A percentile compares a stretch with the other conserved stretches of the same genome.
phyloP scores from a whole-genome alignment of 345 rosid genomes.

The Rhizophora mangle region DNA sequence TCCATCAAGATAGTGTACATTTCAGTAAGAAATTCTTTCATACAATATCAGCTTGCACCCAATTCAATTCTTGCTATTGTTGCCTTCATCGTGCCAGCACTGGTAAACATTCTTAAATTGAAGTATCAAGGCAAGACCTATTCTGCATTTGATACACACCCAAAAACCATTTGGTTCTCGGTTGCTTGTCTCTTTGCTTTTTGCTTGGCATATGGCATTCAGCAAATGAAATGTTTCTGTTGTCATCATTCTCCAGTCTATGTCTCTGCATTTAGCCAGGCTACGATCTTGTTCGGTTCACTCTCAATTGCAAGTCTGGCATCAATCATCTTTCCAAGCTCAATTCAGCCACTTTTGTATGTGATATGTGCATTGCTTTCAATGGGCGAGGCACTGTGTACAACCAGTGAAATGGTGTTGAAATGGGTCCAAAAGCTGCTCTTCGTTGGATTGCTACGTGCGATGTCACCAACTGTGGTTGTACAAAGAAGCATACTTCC shows the following conservation, averaged over 20 bases:
- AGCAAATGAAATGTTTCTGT: neutral
- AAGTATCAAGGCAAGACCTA: slow-evolving; percentile 2
- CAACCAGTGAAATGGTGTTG: neutral
- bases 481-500: neutral
- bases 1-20: no score
- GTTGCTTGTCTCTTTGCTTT: neutral
- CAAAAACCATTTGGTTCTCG: neutral
- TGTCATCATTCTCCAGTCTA: neutral
- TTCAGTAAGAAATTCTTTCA: no score
- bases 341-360: neutral
- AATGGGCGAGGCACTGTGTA: neutral
- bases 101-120: neutral
- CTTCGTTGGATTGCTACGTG: neutral
- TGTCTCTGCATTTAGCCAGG: neutral
- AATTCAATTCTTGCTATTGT: neutral
- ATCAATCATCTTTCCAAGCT: neutral
- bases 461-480: neutral
- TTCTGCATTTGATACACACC: neutral
- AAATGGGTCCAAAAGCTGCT: neutral
- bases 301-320: neutral
- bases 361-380: neutral
- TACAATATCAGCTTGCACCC: neutral
- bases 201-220: neutral
- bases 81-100: neutral
- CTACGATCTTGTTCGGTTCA: neutral